A percentile compares a stretch with the other conserved stretches of the same genome.
Evolutionary conservation across 2,329 filamentous ascomycete species (phyloP).

Genomic region (Neurospora sp.): DNA sequence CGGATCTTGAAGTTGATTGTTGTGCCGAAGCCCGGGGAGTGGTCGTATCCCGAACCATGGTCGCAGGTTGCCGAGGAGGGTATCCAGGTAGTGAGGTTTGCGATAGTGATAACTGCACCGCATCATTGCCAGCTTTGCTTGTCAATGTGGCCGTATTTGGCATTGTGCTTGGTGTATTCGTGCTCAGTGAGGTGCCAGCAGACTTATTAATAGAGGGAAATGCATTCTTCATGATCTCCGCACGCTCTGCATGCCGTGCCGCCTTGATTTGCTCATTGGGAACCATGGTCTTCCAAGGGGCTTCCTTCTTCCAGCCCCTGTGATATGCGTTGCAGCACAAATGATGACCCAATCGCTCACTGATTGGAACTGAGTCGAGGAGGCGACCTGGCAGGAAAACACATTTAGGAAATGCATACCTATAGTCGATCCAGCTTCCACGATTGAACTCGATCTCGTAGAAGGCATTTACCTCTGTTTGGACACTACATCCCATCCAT

Average conservation of each 20-base stretch:
- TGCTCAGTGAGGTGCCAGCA: not conserved
- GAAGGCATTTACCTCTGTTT: no score
- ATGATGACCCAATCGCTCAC: not conserved
- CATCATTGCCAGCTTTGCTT: not conserved
- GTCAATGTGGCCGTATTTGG: not conserved
- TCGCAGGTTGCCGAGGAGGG: not conserved
- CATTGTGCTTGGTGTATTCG: not conserved
- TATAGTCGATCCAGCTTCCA: no score
- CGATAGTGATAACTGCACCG: not conserved
- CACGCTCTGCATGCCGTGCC: not conserved
- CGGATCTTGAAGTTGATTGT: not conserved
- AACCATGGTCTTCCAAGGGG: not conserved
- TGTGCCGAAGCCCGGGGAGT: not conserved
- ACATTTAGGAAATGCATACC: not conserved
- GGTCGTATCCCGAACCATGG: not conserved
- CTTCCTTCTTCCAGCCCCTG: not conserved
- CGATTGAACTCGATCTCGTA: no score
- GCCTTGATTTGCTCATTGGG: not conserved
- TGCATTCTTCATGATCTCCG: not conserved
- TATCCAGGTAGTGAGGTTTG: not conserved
- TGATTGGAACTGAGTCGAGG: not conserved
- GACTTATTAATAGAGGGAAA: not conserved
- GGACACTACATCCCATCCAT: no score
- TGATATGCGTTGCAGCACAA: not conserved
- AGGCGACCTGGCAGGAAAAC: not conserved